phyloP scores from a whole-genome alignment of 176 grass and related monocot genomes.

The Olyra latifolia region DNA sequence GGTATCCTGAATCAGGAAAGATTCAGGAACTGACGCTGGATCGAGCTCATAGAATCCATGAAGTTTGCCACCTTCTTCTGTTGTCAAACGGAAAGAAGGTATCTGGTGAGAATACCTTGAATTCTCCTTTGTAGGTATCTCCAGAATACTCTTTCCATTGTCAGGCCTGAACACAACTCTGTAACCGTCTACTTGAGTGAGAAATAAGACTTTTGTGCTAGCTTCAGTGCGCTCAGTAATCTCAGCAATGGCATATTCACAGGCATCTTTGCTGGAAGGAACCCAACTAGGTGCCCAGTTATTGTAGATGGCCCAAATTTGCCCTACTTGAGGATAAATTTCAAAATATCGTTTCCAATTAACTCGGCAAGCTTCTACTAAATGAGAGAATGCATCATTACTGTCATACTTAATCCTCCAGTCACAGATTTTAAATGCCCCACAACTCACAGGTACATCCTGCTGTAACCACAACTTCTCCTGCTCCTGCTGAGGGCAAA shows the following conservation, averaged over 20 bases:
- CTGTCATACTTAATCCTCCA: constrained; percentile 21
- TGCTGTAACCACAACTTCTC: constrained; percentile 54
- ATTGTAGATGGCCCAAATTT: constrained; percentile 77
- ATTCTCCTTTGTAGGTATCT: constrained; percentile 47
- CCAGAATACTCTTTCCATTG: constrained; percentile 19
- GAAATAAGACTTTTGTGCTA: constrained; percentile 37
- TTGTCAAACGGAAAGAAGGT: constrained; percentile 52
- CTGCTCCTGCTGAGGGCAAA: constrained; percentile 32
- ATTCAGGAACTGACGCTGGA: constrained; percentile 61
- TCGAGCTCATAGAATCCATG: constrained; percentile 73
- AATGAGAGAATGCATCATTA: constrained; percentile 64
- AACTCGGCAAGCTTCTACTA: constrained; percentile 32
- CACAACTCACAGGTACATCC: constrained; percentile 65
- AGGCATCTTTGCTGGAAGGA: constrained; percentile 39
- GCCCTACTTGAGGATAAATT: constrained; percentile 50
- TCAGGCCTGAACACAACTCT: constrained; percentile 55
- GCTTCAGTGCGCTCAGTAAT: constrained; percentile 41
- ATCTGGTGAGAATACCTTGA: constrained; percentile 71
- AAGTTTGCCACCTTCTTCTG: constrained; percentile 50
- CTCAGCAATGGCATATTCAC: constrained; percentile 57
- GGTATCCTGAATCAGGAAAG: constrained; percentile 27
- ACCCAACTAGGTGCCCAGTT: constrained; percentile 59
- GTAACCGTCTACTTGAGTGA: constrained; percentile 58
- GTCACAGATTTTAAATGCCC: constrained; percentile 47
- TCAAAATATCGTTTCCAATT: constrained; percentile 31